These are phyloP conservation scores for Nitzschia inconspicua DNA, from an alignment of 108 stramenopile genomes.

Conservation along the genomic window DNA sequence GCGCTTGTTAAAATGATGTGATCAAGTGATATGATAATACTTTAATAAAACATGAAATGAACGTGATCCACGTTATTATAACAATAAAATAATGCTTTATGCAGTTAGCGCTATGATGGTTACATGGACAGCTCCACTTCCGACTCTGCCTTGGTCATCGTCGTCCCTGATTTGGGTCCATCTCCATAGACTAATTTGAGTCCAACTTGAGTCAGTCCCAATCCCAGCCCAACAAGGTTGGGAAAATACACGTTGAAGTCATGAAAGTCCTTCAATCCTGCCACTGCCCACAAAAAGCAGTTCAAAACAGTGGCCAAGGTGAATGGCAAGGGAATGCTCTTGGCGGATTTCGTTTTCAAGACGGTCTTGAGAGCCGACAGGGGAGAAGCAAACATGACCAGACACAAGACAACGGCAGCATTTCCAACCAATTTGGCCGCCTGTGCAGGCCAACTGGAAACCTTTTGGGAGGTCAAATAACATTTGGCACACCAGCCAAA, in stretches of 20 bases:
- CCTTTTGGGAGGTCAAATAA: conserved; percentile 34
- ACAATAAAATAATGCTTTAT: no score
- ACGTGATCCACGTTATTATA: no score
- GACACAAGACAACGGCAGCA: conserved; percentile 45
- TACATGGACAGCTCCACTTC: no score
- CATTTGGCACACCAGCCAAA: conserved; percentile 4
- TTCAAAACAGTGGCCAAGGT: conserved; percentile 70
- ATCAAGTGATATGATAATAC: no score
- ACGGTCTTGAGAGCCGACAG: conserved; percentile 64
- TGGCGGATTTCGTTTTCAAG: conserved; percentile 61
- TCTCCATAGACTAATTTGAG: conserved; percentile 60
- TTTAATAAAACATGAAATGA: no score
- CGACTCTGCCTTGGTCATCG: no score
- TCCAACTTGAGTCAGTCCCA: conserved; percentile 57
- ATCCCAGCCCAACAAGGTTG: conserved; percentile 64
- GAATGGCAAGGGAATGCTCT: conserved; percentile 78
- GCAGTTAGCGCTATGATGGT: no score
- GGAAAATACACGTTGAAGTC: conserved; percentile 81
- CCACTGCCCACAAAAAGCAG: conserved; percentile 65
- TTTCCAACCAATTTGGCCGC: conserved; percentile 37
- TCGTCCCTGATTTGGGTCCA: no score
- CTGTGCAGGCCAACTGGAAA: conserved; percentile 29
- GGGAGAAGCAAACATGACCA: conserved; percentile 69
- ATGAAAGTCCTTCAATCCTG: conserved; percentile 59
- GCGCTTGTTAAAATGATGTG: no score